A percentile compares a stretch with the other conserved stretches of the same genome.
phyloP scores from a whole-genome alignment of 441 rosid species.

The Mallotus repandus region DNA sequence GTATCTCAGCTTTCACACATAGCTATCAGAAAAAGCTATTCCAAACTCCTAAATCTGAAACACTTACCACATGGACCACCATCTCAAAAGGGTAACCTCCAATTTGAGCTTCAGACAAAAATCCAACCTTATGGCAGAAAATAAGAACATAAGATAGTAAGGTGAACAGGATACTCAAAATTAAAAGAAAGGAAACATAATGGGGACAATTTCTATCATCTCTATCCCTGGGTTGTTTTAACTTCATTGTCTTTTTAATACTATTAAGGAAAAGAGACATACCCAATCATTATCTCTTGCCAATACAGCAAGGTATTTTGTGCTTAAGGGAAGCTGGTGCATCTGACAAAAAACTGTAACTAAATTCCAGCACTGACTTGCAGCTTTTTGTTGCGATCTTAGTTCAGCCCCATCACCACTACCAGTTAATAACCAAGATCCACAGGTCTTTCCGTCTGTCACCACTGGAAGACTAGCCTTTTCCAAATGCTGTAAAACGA shows the following conservation, averaged over 20 bases:
- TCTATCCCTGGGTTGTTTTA: not conserved
- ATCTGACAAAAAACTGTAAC: constrained; percentile 89
- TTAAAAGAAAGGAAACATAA: constrained; percentile 25
- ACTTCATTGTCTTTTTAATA: not conserved
- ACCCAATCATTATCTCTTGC: constrained; percentile 99
- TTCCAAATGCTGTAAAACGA: constrained; percentile 91
- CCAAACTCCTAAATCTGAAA: not conserved
- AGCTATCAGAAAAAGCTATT: too few species aligned
- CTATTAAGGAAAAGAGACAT: constrained; percentile 25
- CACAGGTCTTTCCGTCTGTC: constrained; percentile 79
- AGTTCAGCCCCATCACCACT: constrained; percentile 86
- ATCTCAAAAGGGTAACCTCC: constrained; percentile 93
- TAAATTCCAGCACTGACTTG: constrained; percentile 90
- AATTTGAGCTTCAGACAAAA: constrained; percentile 91
- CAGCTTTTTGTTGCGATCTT: constrained; percentile 86
- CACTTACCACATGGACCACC: constrained; percentile 77
- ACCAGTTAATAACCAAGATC: constrained; percentile 91
- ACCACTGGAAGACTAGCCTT: constrained; percentile 83
- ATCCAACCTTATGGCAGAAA: constrained; percentile 80
- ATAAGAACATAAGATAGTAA: constrained; percentile 31
- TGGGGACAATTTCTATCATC: not conserved
- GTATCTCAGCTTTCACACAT: too few species aligned
- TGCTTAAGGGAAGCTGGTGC: constrained; percentile 92
- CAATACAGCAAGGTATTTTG: constrained; percentile 86
- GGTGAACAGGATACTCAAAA: constrained; percentile 5